phyloP scores from a whole-genome alignment of 108 stramenopile species.

The Seminavis robusta region DNA sequence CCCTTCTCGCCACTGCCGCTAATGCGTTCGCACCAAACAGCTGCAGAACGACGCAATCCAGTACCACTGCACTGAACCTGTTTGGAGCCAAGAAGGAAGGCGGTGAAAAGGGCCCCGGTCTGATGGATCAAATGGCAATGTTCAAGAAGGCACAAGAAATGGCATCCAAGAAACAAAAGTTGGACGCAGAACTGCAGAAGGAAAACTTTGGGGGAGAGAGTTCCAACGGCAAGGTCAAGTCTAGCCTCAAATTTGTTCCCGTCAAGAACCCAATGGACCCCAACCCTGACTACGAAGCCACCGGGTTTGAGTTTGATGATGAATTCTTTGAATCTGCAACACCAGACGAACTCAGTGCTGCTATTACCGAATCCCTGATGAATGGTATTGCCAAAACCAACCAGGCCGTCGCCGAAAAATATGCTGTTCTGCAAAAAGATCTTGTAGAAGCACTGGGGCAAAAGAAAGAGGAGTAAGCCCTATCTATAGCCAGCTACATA shows the following conservation, averaged over 20 bases:
- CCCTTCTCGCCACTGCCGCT: constrained; percentile 20
- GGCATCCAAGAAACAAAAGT: constrained; percentile 61
- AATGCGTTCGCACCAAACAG: constrained; percentile 40
- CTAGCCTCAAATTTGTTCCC: constrained; percentile 67
- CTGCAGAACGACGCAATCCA: background rate
- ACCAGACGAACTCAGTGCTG: constrained; percentile 56
- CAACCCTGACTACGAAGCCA: constrained; percentile 71
- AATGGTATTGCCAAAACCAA: constrained; percentile 59
- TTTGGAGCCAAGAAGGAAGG: constrained; percentile 56
- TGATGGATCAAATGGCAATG: constrained; percentile 91
- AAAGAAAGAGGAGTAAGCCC: no score
- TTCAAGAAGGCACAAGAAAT: constrained; percentile 90
- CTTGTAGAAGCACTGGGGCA: no score
- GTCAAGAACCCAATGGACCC: constrained; percentile 79
- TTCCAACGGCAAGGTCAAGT: constrained; percentile 67
- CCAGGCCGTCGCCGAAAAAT: constrained; percentile 62
- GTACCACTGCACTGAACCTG: constrained; percentile 44
- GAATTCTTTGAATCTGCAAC: constrained; percentile 58
- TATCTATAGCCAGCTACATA: no score
- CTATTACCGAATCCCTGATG: constrained; percentile 58
- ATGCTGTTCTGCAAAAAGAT: constrained; percentile 62
- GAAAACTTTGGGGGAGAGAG: constrained; percentile 48
- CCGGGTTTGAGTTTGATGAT: constrained; percentile 68
- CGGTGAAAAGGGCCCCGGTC: constrained; percentile 50
- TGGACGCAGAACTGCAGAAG: constrained; percentile 67